Conservation (phyloP, 805 yeast genomes). For the Candida pseudoglaebosa region DNA sequence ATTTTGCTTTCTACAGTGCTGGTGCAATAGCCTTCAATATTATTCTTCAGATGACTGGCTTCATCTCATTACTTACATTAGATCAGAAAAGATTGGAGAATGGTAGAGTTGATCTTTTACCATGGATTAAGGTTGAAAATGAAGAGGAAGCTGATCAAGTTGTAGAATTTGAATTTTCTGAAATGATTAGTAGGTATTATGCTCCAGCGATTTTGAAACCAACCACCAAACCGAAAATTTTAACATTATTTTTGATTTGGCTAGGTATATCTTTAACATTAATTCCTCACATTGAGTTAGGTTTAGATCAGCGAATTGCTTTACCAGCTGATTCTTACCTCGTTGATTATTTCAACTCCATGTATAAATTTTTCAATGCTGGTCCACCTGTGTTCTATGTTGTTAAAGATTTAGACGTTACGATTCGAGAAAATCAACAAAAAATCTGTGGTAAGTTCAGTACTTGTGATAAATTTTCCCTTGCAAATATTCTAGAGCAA, state of each 20-base stretch:
- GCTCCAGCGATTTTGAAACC: constrained; percentile 57
- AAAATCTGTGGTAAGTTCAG: constrained; percentile 84
- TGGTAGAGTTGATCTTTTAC: constrained; percentile 57
- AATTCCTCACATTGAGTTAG: constrained; percentile 67
- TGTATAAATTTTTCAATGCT: constrained; percentile 67
- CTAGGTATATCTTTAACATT: constrained; percentile 65
- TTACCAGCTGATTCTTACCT: constrained; percentile 80
- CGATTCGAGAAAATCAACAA: constrained; percentile 59
- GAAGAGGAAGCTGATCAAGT: constrained; percentile 5
- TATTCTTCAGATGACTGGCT: constrained; percentile 73
- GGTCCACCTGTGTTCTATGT: constrained; percentile 94
- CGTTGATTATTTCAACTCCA: constrained; percentile 73
- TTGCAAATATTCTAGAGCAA: constrained; percentile 78
- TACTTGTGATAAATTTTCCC: constrained; percentile 72
- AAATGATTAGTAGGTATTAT: constrained; percentile 43
- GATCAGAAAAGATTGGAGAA: constrained; percentile 62
- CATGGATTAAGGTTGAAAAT: constrained; percentile 41
- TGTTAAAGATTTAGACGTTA: constrained; percentile 63
- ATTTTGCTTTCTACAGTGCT: constrained; percentile 88
- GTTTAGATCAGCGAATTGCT: constrained; percentile 87
- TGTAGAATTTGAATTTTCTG: constrained; percentile 23
- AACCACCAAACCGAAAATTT: constrained; percentile 43
- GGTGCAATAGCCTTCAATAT: constrained; percentile 80
- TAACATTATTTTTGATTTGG: constrained; percentile 56
- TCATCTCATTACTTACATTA: constrained; percentile 64